Base-by-base conservation (phyloP, 805 yeast species). In the Metschnikowia borealis region DNA sequence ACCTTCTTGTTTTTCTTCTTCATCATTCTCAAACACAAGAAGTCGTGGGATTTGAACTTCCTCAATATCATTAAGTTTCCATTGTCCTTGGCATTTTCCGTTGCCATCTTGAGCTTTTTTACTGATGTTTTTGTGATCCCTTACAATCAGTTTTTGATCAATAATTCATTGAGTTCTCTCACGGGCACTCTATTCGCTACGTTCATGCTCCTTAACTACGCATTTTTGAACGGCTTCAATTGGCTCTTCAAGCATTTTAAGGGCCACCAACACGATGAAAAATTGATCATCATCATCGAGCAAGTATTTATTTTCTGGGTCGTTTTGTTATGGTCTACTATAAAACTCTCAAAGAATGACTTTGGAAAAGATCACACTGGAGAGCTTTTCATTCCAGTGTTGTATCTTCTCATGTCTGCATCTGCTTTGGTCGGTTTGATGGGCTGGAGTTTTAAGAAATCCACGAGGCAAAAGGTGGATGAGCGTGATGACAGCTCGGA, bases 261-360 rank as follows among this genome's bases (percentile, higher is more conserved):
- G 50, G 62, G 67, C 38, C 55, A 65, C 44, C 68, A 68, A 47
- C 73, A 71, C 67, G 78, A 82, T 44, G 75, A 75, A 55, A 85
- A 87, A 61, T 74, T 84, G 49, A 70, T 82, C 17, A 70, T 79
- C 2, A 62, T 84, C 2, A 58, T 83, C 20, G 85, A 86, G 63
- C 65, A 80, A 11, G 76, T 83, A 33, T 63, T 78, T 34, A 51
- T 79, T 3, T 68, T 77, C 50, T 89, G 96, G 96, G 47, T 75
- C 0, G 56, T 68, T 0, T 70, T 85, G 47, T 60, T 84, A 7
- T 62, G 54, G 48, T 65, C 73, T 2, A 71, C 77, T 47, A 65
- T 75, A 13, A 84, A 87, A 7, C 71, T 79, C 21, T 61, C 75
- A 26, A 74, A 76, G 41, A 75, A 77, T 54, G 61, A 51, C 49